Evolutionary conservation across 2,329 filamentous ascomycete species (phyloP).

Genomic region (Cordyceps pruinosa): DNA sequence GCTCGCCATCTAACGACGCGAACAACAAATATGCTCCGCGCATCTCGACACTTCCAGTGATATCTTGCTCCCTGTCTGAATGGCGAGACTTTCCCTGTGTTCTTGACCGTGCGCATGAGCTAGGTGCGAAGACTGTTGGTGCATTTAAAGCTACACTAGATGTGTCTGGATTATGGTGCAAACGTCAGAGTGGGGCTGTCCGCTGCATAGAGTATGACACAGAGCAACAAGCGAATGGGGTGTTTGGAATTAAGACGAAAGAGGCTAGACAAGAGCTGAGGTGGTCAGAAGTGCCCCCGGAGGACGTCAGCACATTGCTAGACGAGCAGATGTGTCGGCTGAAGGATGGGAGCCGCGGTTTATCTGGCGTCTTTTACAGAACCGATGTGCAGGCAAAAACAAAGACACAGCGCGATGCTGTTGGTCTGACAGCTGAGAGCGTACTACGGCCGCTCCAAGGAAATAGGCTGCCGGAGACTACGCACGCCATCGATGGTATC

Average conservation of each 20-base stretch:
- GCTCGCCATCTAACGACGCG: neutral
- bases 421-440: neutral
- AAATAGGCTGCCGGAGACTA: neutral
- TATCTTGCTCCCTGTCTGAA: neutral
- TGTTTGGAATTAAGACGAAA: neutral
- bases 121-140: neutral
- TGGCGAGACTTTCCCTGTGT: neutral
- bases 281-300: neutral
- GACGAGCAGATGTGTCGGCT: neutral
- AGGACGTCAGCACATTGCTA: neutral
- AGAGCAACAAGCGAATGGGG: neutral
- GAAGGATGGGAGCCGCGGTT: neutral
- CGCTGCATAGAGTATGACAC: neutral
- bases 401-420: neutral
- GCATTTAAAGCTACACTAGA: neutral
- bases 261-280: neutral
- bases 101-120: neutral
- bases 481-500: neutral
- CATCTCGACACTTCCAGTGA: neutral
- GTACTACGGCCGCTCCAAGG: neutral
- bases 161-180: neutral
- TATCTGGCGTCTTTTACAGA: neutral
- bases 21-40: neutral
- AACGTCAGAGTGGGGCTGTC: neutral
- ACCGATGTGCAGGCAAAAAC: neutral